A percentile compares a stretch with the other conserved stretches of the same genome.
Conservation (phyloP, 2,329 filamentous ascomycete species). For the Pseudophaeomoniella oleicola region DNA sequence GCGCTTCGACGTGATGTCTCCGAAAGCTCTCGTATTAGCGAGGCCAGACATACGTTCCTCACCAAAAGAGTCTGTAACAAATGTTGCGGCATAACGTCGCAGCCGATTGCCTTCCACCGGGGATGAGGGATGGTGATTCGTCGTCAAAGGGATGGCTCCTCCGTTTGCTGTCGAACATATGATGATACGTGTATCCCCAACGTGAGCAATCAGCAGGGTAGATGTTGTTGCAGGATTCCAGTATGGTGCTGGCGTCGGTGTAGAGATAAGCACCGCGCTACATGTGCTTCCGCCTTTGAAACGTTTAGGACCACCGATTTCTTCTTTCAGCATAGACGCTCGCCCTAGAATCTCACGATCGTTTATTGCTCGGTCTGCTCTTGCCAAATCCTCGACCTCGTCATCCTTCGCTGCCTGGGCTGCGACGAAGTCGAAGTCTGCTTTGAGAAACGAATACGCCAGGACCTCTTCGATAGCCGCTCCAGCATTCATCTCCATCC, state of each 20-base stretch:
- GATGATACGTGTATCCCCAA: slow-evolving; percentile 83
- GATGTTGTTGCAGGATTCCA: slow-evolving; percentile 84
- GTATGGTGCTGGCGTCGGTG: slow-evolving; percentile 79
- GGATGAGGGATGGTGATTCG: slow-evolving; percentile 82
- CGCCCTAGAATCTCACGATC: slow-evolving; percentile 67
- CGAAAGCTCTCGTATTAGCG: slow-evolving; percentile 87
- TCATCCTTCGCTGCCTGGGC: slow-evolving; percentile 73
- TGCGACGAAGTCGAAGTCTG: slow-evolving; percentile 85
- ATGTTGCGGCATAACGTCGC: slow-evolving; percentile 69
- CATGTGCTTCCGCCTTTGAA: slow-evolving; percentile 93
- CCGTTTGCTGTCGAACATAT: slow-evolving; percentile 80
- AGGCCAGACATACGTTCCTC: slow-evolving; percentile 90
- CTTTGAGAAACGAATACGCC: slow-evolving; percentile 83
- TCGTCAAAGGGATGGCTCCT: slow-evolving; percentile 64
- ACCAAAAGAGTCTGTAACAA: slow-evolving; percentile 91
- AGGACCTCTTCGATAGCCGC: slow-evolving; percentile 44
- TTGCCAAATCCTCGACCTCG: slow-evolving; percentile 45
- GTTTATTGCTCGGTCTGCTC: slow-evolving; percentile 67
- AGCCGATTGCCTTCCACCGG: slow-evolving; percentile 72
- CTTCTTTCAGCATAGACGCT: slow-evolving; percentile 30
- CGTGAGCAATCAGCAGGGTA: slow-evolving; percentile 74
- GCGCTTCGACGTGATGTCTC: slow-evolving; percentile 81
- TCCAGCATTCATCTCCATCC: slow-evolving; percentile 17
- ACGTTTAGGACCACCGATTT: slow-evolving; percentile 58
- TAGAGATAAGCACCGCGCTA: slow-evolving; percentile 79